Conservation (phyloP, 2,329 filamentous ascomycete genomes). For the Emericellopsis atlantica region DNA sequence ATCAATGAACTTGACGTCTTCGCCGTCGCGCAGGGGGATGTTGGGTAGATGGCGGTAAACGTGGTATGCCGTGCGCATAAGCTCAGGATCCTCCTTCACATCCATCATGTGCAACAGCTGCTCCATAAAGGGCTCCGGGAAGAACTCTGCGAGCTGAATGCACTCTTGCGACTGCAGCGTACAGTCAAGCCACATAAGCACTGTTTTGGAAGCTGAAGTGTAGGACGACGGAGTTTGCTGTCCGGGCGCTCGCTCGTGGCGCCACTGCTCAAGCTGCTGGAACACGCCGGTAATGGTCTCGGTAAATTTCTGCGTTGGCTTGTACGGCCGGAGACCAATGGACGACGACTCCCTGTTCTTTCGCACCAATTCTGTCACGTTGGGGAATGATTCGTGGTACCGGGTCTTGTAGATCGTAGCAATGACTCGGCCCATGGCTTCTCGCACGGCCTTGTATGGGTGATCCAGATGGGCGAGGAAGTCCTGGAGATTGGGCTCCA, state of each 20-base stretch:
- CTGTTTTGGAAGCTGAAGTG: conserved; percentile 91
- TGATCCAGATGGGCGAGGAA: conserved; percentile 90
- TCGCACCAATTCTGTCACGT: conserved; percentile 62
- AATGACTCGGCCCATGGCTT: conserved; percentile 84
- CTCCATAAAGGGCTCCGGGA: conserved; percentile 78
- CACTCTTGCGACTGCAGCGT: conserved; percentile 88
- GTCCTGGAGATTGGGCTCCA: conserved; percentile 77
- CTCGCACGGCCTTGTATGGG: conserved; percentile 93
- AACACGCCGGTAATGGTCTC: conserved; percentile 66
- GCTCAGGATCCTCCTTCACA: conserved; percentile 93
- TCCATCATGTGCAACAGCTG: conserved; percentile 99
- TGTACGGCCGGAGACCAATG: conserved; percentile 74
- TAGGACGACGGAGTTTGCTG: conserved; percentile 91
- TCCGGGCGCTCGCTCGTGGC: conserved; percentile 68
- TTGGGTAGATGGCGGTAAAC: conserved; percentile 96
- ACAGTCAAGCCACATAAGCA: conserved; percentile 87
- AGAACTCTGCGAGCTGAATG: conserved; percentile 81
- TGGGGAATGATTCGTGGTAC: conserved; percentile 87
- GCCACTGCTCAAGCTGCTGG: conserved; percentile 71
- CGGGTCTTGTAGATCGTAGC: conserved; percentile 80
- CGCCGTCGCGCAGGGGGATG: conserved; percentile 78
- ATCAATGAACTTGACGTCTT: conserved; percentile 74
- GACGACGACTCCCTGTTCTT: conserved; percentile 70
- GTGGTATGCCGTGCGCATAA: conserved; percentile 88
- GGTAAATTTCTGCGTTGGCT: conserved; percentile 62